phyloP scores from a whole-genome alignment of 768 basidiomycete genomes.

The Lactifluus piperatus region DNA sequence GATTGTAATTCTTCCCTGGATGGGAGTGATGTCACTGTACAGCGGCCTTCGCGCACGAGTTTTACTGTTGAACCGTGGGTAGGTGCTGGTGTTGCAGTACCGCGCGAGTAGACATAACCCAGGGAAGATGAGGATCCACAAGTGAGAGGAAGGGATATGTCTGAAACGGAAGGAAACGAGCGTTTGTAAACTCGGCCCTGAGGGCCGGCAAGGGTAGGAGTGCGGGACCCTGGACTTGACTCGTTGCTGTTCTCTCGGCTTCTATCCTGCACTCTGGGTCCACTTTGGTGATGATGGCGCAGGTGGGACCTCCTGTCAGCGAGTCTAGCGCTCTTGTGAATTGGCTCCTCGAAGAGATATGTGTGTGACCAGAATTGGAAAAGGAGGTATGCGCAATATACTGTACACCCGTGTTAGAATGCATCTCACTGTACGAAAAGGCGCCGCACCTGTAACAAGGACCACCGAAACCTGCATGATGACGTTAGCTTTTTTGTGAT shows the following conservation, averaged over 20 bases:
- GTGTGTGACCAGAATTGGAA: conserved; percentile 80
- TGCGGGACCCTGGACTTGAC: background rate
- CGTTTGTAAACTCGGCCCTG: background rate
- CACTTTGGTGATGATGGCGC: background rate
- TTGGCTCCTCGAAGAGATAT: conserved; percentile 47
- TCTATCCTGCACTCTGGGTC: background rate
- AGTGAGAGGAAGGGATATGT: conserved; percentile 9
- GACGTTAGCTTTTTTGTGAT: background rate
- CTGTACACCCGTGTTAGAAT: conserved; percentile 29
- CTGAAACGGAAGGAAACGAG: conserved; percentile 10
- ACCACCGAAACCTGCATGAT: conserved; percentile 56
- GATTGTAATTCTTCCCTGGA: conserved; percentile 7
- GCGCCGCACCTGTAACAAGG: conserved; percentile 52
- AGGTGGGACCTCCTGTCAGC: background rate
- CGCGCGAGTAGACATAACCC: conserved; percentile 11
- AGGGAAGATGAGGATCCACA: conserved; percentile 4
- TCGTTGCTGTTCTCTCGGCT: background rate
- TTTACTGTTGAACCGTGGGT: conserved; percentile 18
- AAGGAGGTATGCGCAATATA: conserved; percentile 64
- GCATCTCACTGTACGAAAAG: background rate
- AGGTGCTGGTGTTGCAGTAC: conserved; percentile 10
- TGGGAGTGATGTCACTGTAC: conserved; percentile 14
- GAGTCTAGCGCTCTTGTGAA: conserved; percentile 18
- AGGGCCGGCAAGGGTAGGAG: background rate
- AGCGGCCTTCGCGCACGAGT: conserved; percentile 17